Percentiles rank a stretch among this genome's conserved stretches.
Conservation (phyloP, 305 asterid species). For the Fraxinus xanthoxyloides region DNA sequence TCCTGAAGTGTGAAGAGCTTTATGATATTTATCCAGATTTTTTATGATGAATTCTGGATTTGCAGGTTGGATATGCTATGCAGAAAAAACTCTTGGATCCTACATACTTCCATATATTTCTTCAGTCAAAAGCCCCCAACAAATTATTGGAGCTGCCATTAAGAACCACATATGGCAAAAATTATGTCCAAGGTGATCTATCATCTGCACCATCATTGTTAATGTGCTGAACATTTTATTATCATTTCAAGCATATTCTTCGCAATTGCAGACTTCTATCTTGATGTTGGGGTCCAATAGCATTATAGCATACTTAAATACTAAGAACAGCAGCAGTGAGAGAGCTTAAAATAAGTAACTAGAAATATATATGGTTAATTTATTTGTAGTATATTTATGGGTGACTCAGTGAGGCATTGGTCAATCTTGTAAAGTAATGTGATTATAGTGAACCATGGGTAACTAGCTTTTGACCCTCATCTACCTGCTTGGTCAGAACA, state of each 20-base stretch:
- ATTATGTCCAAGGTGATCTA: conserved; percentile 56
- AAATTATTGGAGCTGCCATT: conserved; percentile 78
- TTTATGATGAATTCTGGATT: conserved; percentile 9
- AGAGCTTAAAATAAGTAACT: conserved; percentile 6
- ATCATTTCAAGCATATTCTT: not conserved
- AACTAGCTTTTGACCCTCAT: not conserved
- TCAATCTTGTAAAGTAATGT: not conserved
- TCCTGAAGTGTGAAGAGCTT: not conserved
- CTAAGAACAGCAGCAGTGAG: not conserved
- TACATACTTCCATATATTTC: conserved; percentile 90
- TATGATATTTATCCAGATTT: conserved; percentile 1
- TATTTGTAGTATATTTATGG: not conserved
- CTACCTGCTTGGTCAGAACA: not conserved
- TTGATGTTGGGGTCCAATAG: not conserved
- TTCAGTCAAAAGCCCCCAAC: conserved; percentile 91
- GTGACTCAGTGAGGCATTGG: not conserved
- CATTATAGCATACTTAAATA: too few species aligned
- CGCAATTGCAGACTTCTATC: not conserved
- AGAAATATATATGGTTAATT: conserved; percentile 6
- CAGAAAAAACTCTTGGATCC: conserved; percentile 94
- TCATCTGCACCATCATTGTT: conserved; percentile 9
- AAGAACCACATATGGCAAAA: conserved; percentile 61
- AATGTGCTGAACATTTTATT: not conserved
- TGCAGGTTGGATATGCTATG: conserved; percentile 99
- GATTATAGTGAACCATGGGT: not conserved